Evolutionary conservation across 2,329 filamentous ascomycete genomes (phyloP).

Genomic region (Cordyceps fumosorosea): DNA sequence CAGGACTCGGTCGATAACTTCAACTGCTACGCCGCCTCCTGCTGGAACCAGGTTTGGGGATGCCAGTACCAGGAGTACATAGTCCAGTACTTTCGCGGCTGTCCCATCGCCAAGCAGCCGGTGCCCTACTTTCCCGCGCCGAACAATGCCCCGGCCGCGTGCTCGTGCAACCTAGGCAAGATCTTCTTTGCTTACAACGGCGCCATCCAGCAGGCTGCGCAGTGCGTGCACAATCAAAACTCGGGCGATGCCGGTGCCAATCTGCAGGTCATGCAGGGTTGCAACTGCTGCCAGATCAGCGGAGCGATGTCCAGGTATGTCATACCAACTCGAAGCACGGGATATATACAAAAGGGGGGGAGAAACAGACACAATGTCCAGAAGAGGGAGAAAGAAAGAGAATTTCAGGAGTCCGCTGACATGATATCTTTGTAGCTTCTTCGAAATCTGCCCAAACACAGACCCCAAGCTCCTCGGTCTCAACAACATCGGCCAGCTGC

Average conservation of each 20-base stretch:
- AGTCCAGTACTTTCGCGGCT: conserved; percentile 26
- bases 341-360: background rate
- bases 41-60: conserved; percentile 34
- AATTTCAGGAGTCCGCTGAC: background rate
- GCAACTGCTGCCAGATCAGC: conserved; percentile 29
- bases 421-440: conserved; percentile 16
- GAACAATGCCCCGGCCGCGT: conserved; percentile 26
- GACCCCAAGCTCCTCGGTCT: conserved; percentile 19
- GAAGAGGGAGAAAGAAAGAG: background rate
- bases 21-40: conserved; percentile 31
- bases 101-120: conserved; percentile 23
- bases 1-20: conserved; percentile 20
- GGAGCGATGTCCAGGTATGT: conserved; percentile 28
- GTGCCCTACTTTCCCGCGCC: conserved; percentile 34
- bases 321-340: background rate
- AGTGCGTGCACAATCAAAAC: conserved; percentile 18
- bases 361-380: background rate
- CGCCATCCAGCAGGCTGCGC: conserved; percentile 15
- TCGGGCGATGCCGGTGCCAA: conserved; percentile 18
- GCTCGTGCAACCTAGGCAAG: conserved; percentile 31
- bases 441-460: conserved; percentile 28
- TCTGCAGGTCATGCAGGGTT: conserved; percentile 22
- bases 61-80: conserved; percentile 33
- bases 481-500: conserved; percentile 14
- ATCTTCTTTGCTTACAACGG: conserved; percentile 19